Evolutionary conservation across 2,329 filamentous ascomycete genomes (phyloP).

Genomic region (Teratosphaeria pseudoeucalypti): DNA sequence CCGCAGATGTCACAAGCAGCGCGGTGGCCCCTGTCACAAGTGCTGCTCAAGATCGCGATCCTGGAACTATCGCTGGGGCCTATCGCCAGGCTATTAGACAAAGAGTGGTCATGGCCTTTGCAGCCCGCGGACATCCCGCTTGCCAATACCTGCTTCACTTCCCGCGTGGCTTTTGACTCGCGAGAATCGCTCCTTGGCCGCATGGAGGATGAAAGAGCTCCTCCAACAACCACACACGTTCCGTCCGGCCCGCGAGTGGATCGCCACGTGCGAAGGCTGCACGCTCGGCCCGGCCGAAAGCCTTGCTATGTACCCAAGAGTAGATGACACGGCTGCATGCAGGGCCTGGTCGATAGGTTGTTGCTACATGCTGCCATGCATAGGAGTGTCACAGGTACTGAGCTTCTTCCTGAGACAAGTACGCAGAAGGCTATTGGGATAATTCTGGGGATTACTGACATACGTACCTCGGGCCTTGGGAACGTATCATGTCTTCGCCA

Average conservation of each 20-base stretch:
- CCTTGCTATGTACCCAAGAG: not conserved
- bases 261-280: not conserved
- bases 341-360: not conserved
- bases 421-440: not conserved
- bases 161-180: not conserved
- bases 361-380: no score
- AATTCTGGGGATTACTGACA: not conserved
- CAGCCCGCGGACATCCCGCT: not conserved
- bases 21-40: not conserved
- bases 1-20: not conserved
- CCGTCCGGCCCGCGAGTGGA: not conserved
- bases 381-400: no score
- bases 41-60: not conserved
- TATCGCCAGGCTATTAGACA: not conserved
- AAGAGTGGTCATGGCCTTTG: not conserved
- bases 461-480: not conserved
- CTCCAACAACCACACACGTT: not conserved
- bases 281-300: not conserved
- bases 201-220: not conserved
- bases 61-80: not conserved
- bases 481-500: not conserved
- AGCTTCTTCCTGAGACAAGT: not conserved
- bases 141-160: not conserved
- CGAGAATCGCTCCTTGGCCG: not conserved
- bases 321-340: not conserved